Conservation (phyloP, 2,329 filamentous ascomycete species). For the Talaromyces sp. region DNA sequence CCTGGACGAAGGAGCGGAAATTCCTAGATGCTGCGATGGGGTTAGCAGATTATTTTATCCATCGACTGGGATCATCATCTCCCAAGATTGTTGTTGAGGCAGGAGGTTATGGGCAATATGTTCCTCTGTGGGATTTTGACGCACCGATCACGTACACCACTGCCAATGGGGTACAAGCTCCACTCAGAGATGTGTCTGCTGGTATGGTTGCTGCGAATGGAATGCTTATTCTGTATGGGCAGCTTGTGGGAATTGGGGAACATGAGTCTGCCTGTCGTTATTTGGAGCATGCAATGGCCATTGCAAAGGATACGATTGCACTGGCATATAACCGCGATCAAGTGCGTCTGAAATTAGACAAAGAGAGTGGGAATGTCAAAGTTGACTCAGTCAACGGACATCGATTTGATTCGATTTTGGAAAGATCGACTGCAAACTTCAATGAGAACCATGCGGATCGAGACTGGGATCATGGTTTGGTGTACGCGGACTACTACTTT, state of each 20-base stretch:
- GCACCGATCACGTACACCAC: no score
- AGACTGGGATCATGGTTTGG: constrained; percentile 34
- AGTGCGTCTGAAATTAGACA: no score
- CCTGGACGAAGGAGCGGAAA: constrained; percentile 24
- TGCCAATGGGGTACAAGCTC: no score
- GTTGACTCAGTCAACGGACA: neutral
- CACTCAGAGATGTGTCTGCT: constrained; percentile 33
- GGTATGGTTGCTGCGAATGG: constrained; percentile 41
- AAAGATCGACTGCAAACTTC: constrained; percentile 32
- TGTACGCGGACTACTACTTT: constrained; percentile 39
- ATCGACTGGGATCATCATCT: constrained; percentile 6
- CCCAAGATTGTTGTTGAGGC: no score
- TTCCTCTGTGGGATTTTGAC: constrained; percentile 22
- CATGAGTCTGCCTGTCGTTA: constrained; percentile 8
- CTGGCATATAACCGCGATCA: no score
- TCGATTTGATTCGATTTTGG: constrained; percentile 18
- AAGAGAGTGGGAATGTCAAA: no score
- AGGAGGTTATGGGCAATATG: no score
- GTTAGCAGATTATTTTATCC: constrained; percentile 16
- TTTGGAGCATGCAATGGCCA: constrained; percentile 7
- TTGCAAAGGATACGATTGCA: no score
- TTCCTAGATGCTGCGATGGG: constrained; percentile 18
- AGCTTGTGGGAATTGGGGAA: no score
- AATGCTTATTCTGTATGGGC: constrained; percentile 22
- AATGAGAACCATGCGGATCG: constrained; percentile 33